Conservation (phyloP, 805 yeast genomes). For the Candida nitratophila region DNA sequence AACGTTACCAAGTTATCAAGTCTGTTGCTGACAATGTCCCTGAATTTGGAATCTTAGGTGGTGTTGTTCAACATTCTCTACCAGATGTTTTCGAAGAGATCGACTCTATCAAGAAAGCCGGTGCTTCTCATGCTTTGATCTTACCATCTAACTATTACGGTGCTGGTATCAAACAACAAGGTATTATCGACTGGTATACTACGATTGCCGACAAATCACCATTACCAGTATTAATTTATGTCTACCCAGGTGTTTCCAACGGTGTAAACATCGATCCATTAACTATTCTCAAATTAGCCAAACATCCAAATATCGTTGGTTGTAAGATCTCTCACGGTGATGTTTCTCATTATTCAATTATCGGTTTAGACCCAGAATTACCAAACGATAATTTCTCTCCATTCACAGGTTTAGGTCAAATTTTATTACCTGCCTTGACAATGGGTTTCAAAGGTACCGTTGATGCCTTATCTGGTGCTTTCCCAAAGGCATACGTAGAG, state of each 20-base stretch:
- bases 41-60: slow-evolving; percentile 38
- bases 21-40: slow-evolving; percentile 30
- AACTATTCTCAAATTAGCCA: slow-evolving; percentile 34
- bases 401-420: slow-evolving; percentile 47
- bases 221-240: slow-evolving; percentile 38
- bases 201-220: slow-evolving; percentile 35
- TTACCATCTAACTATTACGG: slow-evolving; percentile 46
- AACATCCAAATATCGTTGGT: slow-evolving; percentile 43
- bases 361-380: slow-evolving; percentile 36
- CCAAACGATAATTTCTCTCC: slow-evolving; percentile 32
- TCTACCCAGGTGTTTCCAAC: slow-evolving; percentile 46
- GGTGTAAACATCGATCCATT: slow-evolving; percentile 29
- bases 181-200: slow-evolving; percentile 37
- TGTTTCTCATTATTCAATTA: slow-evolving; percentile 37
- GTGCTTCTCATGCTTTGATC: slow-evolving; percentile 33
- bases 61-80: slow-evolving; percentile 39
- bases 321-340: slow-evolving; percentile 47
- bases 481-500: slow-evolving; percentile 40
- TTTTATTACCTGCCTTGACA: slow-evolving; percentile 38
- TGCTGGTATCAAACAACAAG: slow-evolving; percentile 35
- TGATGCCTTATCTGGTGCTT: slow-evolving; percentile 47
- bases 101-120: slow-evolving; percentile 27
- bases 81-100: slow-evolving; percentile 38
- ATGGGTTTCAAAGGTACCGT: slow-evolving; percentile 45
- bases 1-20: slow-evolving; percentile 30